These are phyloP conservation scores for Pseudogymnoascus sp. DNA, from an alignment of 2,329 filamentous ascomycete species.

Conservation along the genomic window DNA sequence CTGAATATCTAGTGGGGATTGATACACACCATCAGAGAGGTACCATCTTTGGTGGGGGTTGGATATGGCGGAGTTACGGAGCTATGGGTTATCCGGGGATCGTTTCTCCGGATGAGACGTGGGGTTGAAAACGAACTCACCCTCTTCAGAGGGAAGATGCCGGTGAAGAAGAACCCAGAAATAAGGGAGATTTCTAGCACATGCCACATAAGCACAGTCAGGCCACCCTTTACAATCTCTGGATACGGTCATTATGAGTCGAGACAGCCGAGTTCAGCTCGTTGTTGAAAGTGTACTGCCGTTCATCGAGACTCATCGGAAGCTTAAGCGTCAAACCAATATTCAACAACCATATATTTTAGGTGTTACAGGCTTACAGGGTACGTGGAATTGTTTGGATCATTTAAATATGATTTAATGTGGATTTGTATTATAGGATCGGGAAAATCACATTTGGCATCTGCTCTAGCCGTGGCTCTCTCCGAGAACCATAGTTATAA, in stretches of 20 bases:
- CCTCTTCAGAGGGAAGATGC: background rate
- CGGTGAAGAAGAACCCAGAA: background rate
- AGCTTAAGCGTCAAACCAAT: background rate
- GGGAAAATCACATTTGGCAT: background rate
- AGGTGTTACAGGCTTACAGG: background rate
- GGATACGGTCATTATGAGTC: background rate
- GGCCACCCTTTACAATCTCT: background rate
- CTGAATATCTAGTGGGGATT: background rate
- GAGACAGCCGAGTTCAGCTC: background rate
- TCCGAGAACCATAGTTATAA: background rate
- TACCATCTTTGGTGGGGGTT: background rate
- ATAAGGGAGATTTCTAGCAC: background rate
- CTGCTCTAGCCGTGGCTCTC: background rate
- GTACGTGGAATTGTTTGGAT: background rate
- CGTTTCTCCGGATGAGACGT: background rate
- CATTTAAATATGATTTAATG: background rate
- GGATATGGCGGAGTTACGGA: background rate
- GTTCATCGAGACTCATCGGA: background rate
- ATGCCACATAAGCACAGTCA: background rate
- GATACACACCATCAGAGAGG: background rate
- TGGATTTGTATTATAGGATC: background rate
- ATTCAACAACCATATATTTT: background rate
- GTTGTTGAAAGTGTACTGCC: background rate
- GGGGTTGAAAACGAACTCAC: background rate
- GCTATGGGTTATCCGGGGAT: background rate